Conservation (phyloP, 2,329 filamentous ascomycete species). For the Rugonectria rugulosa region DNA sequence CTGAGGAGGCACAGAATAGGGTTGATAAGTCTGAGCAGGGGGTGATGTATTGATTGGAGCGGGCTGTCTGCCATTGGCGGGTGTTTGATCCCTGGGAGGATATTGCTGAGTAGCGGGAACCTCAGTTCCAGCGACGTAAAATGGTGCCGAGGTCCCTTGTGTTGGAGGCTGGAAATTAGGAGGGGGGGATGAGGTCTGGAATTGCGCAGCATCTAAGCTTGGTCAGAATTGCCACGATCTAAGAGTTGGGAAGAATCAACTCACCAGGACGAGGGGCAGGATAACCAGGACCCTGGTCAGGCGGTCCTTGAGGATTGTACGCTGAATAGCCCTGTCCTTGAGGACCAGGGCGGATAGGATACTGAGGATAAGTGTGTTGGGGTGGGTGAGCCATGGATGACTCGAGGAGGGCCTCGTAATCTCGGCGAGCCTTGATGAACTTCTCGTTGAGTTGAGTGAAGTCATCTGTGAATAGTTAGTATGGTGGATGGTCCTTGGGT, state of each 20-base stretch:
- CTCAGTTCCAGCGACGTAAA: constrained; percentile 70
- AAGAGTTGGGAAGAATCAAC: constrained; percentile 2
- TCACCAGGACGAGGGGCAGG: constrained; percentile 67
- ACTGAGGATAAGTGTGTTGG: constrained; percentile 78
- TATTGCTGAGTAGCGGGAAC: constrained; percentile 59
- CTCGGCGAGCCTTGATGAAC: constrained; percentile 96
- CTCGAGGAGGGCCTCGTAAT: constrained; percentile 96
- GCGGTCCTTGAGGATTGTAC: constrained; percentile 52
- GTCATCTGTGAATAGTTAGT: constrained; percentile 71
- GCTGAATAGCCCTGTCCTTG: constrained; percentile 56
- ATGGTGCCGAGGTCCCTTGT: constrained; percentile 62
- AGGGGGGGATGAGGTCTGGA: constrained; percentile 57
- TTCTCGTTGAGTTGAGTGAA: constrained; percentile 99
- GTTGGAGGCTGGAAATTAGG: constrained; percentile 64
- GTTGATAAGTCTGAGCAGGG: constrained; percentile 51
- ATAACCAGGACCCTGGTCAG: constrained; percentile 69
- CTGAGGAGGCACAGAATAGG: constrained; percentile 54
- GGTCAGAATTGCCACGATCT: constrained; percentile 23
- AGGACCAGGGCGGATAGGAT: constrained; percentile 61
- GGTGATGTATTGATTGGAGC: constrained; percentile 61
- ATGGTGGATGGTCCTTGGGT: neutral
- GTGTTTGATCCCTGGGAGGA: constrained; percentile 60
- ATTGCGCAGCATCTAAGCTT: constrained; percentile 52
- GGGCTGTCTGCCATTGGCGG: constrained; percentile 57
- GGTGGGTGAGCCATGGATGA: constrained; percentile 96